These are phyloP conservation scores for Coniella lustricola DNA, from an alignment of 2,329 filamentous ascomycete genomes.

Conservation along the genomic window DNA sequence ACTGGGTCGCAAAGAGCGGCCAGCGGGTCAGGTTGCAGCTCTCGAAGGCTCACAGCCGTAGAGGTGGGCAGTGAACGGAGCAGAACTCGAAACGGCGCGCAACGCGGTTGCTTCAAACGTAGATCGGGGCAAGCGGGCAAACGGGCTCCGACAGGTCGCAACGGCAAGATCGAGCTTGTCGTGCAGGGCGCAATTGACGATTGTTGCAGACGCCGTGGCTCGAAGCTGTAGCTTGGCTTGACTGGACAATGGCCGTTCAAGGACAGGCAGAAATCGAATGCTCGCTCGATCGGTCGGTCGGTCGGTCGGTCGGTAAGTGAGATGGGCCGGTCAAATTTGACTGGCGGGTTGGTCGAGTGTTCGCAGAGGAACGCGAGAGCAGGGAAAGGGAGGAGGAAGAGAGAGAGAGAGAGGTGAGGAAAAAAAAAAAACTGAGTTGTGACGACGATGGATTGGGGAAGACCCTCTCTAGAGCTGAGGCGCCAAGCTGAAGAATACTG, in stretches of 20 bases:
- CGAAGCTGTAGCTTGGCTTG: constrained; percentile 1
- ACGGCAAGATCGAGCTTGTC: constrained; percentile 5
- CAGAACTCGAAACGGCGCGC: constrained; percentile 1
- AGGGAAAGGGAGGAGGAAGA: too few species aligned
- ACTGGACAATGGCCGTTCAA: neutral
- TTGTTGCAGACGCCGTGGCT: neutral
- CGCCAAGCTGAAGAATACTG: constrained; percentile 1
- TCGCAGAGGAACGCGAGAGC: neutral
- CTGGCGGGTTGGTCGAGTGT: neutral
- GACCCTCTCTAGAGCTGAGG: neutral
- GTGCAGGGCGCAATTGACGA: constrained; percentile 2
- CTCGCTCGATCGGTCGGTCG: neutral
- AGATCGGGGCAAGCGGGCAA: constrained; percentile 3
- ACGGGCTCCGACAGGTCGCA: neutral
- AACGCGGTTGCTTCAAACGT: constrained; percentile 5
- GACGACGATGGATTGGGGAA: neutral
- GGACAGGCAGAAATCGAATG: constrained; percentile 1
- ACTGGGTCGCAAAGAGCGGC: neutral
- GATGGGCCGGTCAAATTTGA: neutral
- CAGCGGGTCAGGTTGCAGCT: neutral
- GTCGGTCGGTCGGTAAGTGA: neutral
- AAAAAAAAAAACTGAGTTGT: neutral
- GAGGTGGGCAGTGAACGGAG: neutral
- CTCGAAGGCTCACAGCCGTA: neutral
- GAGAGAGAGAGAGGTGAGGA: too few species aligned